phyloP scores from a whole-genome alignment of 129 eudicot species.

The Arctium lappa region DNA sequence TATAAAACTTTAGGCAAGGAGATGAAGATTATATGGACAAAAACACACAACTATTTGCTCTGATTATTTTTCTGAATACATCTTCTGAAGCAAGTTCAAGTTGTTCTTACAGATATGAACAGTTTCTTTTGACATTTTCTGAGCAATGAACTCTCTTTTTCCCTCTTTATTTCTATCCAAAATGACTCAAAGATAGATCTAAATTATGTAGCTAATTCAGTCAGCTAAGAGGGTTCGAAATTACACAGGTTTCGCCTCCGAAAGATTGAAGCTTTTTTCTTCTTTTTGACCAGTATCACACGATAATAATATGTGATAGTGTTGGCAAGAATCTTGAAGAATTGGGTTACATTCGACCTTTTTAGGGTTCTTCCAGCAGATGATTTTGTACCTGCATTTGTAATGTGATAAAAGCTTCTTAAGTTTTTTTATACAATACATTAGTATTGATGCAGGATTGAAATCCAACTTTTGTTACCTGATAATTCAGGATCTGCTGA shows the following conservation, averaged over 20 bases:
- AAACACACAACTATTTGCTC: not conserved
- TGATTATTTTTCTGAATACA: constrained; percentile 11
- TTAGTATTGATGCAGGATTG: not conserved
- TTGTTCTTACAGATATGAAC: not conserved
- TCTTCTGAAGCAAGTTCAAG: not conserved
- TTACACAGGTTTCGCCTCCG: not conserved
- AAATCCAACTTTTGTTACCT: not conserved
- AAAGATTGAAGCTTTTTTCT: not conserved
- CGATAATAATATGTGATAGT: constrained; percentile 4
- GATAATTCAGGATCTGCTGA: constrained; percentile 36
- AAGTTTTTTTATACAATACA: not conserved
- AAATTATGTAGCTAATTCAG: not conserved
- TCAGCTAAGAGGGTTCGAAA: constrained; percentile 5
- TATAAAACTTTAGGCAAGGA: not conserved
- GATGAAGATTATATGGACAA: constrained; percentile 8
- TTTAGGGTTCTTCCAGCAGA: not conserved
- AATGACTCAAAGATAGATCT: constrained; percentile 4
- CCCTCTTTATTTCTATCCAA: constrained; percentile 9
- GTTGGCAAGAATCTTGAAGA: constrained; percentile 9
- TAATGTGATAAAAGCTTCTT: not conserved
- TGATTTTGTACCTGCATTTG: constrained; percentile 12
- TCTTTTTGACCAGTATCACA: not conserved
- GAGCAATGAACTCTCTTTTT: not conserved
- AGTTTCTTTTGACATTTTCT: not conserved
- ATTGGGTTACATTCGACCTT: constrained; percentile 3